Conservation (phyloP, 306 rosid species). For the Vigna trinervia region DNA sequence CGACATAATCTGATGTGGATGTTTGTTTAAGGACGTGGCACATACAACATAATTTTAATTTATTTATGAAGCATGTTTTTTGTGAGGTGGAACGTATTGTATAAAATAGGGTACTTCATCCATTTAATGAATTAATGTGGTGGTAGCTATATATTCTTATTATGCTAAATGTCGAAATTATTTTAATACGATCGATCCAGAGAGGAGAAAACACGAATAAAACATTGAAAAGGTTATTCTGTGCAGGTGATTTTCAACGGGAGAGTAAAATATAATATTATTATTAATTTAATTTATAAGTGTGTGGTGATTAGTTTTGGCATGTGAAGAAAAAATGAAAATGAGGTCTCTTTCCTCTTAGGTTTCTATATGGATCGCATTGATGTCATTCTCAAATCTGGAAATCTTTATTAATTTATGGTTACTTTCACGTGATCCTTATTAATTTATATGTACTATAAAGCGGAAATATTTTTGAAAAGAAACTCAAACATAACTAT, state of each 20-base stretch:
- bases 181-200: background rate
- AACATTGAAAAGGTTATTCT: too few species aligned
- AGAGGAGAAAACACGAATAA: too few species aligned
- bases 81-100: background rate
- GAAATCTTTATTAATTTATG: background rate
- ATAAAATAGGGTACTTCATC: background rate
- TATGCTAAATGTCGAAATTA: background rate
- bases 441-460: background rate
- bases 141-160: too few species aligned
- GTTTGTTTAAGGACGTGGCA: background rate
- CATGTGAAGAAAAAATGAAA: background rate
- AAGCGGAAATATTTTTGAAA: background rate
- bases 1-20: background rate
- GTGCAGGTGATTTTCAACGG: background rate
- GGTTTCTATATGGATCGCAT: background rate
- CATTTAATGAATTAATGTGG: background rate
- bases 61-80: background rate
- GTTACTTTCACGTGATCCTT: background rate
- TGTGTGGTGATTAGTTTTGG: background rate
- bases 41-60: background rate
- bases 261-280: background rate
- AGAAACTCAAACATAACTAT: too few species aligned
- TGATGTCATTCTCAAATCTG: background rate
- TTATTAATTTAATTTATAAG: too few species aligned
- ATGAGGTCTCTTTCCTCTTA: background rate